These are phyloP conservation scores for Amanita pallidorosea DNA, from an alignment of 768 basidiomycete genomes.

Conservation along the genomic window DNA sequence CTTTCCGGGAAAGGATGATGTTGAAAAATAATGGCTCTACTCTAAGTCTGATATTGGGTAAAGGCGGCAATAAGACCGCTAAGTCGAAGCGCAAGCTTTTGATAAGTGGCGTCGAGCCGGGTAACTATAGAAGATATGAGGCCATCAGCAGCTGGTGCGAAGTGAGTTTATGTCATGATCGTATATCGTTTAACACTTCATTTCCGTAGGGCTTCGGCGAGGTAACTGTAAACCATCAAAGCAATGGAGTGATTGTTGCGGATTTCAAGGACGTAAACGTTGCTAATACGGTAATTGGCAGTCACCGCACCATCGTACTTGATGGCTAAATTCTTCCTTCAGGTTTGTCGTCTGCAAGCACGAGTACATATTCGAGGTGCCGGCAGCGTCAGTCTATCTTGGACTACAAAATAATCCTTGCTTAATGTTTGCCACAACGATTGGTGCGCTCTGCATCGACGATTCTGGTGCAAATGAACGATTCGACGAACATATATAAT, in stretches of 20 bases:
- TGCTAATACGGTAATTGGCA: slow-evolving; percentile 1
- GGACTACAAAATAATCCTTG: slow-evolving; percentile 2
- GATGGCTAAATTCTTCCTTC: not conserved
- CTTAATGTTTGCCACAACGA: not conserved
- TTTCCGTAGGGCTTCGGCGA: slow-evolving; percentile 6
- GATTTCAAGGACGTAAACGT: slow-evolving; percentile 3
- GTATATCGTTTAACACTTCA: not conserved
- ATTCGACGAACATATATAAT: not conserved
- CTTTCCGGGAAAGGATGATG: slow-evolving; percentile 4
- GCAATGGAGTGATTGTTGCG: slow-evolving; percentile 4
- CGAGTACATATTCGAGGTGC: slow-evolving; percentile 5
- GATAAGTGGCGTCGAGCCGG: slow-evolving; percentile 3
- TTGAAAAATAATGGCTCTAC: slow-evolving; percentile 4
- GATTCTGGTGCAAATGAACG: not conserved
- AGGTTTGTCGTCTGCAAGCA: slow-evolving; percentile 5
- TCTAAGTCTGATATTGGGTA: slow-evolving; percentile 2
- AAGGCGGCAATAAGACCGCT: not conserved
- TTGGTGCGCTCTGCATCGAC: not conserved
- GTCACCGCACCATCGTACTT: not conserved
- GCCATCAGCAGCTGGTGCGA: slow-evolving; percentile 5
- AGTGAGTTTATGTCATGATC: slow-evolving; percentile 2
- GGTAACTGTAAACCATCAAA: slow-evolving; percentile 1
- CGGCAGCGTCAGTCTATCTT: slow-evolving; percentile 6
- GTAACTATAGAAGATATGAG: slow-evolving; percentile 1
- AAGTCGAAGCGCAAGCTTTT: slow-evolving; percentile 3